Evolutionary conservation across 1,284 basidiomycete genomes (phyloP).

Genomic region (Ceratobasidium sp.): DNA sequence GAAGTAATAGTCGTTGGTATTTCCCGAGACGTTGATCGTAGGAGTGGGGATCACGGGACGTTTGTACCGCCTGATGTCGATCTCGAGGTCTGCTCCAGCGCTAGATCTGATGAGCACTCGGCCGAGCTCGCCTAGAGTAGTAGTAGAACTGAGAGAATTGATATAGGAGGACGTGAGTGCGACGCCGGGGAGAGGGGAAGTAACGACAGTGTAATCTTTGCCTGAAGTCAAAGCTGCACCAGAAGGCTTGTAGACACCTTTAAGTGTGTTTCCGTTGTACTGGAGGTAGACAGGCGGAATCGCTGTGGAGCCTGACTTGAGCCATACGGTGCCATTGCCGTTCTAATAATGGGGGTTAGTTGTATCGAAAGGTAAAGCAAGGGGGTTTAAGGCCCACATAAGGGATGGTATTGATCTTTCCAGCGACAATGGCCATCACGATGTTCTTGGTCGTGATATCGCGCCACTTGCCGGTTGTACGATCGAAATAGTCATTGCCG

Average conservation of each 20-base stretch:
- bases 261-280: conserved; percentile 43
- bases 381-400: background rate
- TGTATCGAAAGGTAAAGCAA: background rate
- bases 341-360: conserved; percentile 2
- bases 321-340: conserved; percentile 42
- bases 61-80: conserved; percentile 41
- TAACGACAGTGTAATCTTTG: conserved; percentile 35
- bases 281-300: conserved; percentile 25
- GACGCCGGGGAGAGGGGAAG: conserved; percentile 34
- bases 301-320: conserved; percentile 32
- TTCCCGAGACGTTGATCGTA: conserved; percentile 1
- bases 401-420: conserved; percentile 41
- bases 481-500: conserved; percentile 39
- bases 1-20: conserved; percentile 21
- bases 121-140: conserved; percentile 40
- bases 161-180: conserved; percentile 40
- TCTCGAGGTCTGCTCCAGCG: conserved; percentile 41
- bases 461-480: conserved; percentile 33
- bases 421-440: conserved; percentile 30
- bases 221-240: conserved; percentile 32
- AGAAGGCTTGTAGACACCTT: conserved; percentile 27
- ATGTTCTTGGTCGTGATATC: conserved; percentile 41
- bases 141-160: background rate
- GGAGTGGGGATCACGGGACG: conserved; percentile 17
- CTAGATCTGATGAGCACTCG: conserved; percentile 35